Base-by-base conservation (phyloP, 148 eudicot species). In the Rhododendron ovatum region DNA sequence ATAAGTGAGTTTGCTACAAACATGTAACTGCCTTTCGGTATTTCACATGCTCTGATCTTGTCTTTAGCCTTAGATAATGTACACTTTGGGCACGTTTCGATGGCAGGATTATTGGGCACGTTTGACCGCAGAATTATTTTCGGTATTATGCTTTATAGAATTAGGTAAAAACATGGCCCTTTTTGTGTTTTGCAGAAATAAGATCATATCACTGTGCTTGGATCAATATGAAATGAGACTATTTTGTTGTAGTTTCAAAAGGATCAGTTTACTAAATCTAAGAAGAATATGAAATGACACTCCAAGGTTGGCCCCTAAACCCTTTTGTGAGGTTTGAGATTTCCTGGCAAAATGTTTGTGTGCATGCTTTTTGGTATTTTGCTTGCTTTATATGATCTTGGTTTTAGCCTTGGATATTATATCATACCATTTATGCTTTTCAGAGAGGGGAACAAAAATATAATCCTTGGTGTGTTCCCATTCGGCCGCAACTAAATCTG, bases 291-390 rank as follows among this genome's bases (percentile, higher is more conserved):
- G 26, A 61, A 61, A 88, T 22, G 91, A 88, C 30, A 45, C 90
- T 24, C 86, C 88, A 1, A 89, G 91, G 93, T 78, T 85, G 84
- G 85, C 93, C 22, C 92, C 92, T 9, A 37, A 77, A 85, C 89
- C 1, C 92, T 90, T 81, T 92, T 86, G 67, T 87, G 63, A 59
- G 65, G 77, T 59, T 48, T 26, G 63, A 51, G 30, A 47, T 79
- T n/a, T n/a, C 4, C 20, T 14, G 20, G 50, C 7, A 76, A 39
- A 18, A 11, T 61, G 2, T 6, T 15, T 57, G 26, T 20, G 11
- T n/a, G 28, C 71, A 65, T 67, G 35, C 74, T 26, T 26, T n/a
- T n/a, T 26, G 14, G 33, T 10, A 26, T 67, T 26, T 67, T 67
- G 73, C 73, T n/a, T 67, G 73, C 73, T 67, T 1, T 35, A 35